Evolutionary conservation across 2,329 filamentous ascomycete genomes (phyloP).

Genomic region (Pseudogymnoascus sp.): DNA sequence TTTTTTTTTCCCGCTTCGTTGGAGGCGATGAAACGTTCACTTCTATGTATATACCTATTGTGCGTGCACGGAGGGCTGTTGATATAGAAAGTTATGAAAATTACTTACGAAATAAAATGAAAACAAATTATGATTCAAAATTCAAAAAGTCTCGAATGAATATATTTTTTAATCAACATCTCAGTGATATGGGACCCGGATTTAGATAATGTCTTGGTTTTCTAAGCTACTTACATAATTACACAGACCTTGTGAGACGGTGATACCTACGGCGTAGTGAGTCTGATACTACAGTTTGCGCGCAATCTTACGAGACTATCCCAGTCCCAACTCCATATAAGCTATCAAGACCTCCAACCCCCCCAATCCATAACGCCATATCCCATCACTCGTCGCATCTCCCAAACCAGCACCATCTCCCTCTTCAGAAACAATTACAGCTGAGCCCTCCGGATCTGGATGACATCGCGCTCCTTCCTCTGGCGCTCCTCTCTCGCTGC

Average conservation of each 20-base stretch:
- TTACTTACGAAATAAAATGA: neutral
- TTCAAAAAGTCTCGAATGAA: no score
- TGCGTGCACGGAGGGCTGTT: neutral
- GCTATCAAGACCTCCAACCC: neutral
- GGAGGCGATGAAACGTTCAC: neutral
- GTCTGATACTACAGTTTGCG: neutral
- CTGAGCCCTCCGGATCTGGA: neutral
- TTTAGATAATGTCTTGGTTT: neutral
- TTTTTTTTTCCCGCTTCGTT: neutral
- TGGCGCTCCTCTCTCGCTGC: neutral
- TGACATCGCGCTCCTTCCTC: neutral
- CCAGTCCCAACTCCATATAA: neutral
- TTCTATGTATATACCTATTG: constrained; percentile 8
- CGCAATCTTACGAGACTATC: neutral
- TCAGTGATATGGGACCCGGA: neutral
- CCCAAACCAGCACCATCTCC: neutral
- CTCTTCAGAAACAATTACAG: neutral
- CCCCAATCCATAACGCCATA: neutral
- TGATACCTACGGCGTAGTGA: neutral
- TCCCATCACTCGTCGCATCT: neutral
- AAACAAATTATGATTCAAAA: neutral
- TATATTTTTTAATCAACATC: neutral
- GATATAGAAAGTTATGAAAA: neutral
- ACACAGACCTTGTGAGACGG: neutral
- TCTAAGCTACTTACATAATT: neutral